phyloP scores from a whole-genome alignment of 176 grass and related monocot genomes.

The Coix lacrymajobi region DNA sequence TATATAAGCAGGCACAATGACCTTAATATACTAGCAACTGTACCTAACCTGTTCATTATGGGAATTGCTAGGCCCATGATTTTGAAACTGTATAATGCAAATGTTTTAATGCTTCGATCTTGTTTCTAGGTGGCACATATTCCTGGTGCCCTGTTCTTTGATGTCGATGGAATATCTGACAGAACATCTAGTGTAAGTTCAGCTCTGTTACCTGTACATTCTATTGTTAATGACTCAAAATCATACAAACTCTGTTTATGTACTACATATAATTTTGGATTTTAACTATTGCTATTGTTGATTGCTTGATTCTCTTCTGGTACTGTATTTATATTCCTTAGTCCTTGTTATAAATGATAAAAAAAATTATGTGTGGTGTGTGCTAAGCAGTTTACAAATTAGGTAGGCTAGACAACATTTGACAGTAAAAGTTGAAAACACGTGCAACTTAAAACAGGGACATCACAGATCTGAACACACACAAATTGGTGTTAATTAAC shows the following conservation, averaged over 20 bases:
- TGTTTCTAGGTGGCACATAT: constrained; percentile 88
- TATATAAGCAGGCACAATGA: background rate
- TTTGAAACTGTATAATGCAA: background rate
- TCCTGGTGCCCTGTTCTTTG: constrained; percentile 87
- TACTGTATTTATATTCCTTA: background rate
- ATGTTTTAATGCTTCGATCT: background rate
- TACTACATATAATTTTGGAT: background rate
- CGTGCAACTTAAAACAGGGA: background rate
- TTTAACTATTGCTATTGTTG: background rate
- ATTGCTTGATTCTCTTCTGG: background rate
- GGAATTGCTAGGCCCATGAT: background rate
- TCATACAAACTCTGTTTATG: background rate
- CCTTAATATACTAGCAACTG: background rate
- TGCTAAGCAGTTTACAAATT: no score
- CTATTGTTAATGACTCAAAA: background rate
- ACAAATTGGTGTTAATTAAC: no score
- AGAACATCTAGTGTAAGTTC: constrained; percentile 68
- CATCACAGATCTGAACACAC: background rate
- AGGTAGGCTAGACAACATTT: background rate
- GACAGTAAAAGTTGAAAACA: background rate
- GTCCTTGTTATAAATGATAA: background rate
- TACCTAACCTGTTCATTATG: background rate
- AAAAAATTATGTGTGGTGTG: no score
- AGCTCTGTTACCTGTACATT: background rate
- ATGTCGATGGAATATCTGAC: constrained; percentile 94